phyloP scores from a whole-genome alignment of 805 yeast genomes.

The Yarrowia sp. region DNA sequence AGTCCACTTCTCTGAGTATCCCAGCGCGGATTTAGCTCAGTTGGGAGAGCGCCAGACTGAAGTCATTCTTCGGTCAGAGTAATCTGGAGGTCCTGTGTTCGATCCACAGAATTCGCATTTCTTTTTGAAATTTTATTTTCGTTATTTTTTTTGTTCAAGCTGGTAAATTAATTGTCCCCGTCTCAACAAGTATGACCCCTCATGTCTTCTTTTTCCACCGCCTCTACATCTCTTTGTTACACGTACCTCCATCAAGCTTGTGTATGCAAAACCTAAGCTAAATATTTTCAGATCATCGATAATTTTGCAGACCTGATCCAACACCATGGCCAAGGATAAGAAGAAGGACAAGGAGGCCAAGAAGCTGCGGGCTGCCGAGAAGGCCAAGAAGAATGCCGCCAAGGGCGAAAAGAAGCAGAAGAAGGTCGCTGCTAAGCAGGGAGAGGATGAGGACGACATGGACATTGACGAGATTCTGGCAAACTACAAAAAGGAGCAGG shows the following conservation, averaged over 20 bases:
- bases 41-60: constrained; percentile 54
- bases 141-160: too few species aligned
- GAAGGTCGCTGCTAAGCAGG: constrained; percentile 74
- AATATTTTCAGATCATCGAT: too few species aligned
- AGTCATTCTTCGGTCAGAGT: constrained; percentile 40
- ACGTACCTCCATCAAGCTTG: too few species aligned
- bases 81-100: constrained; percentile 85
- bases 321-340: constrained; percentile 63
- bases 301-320: not conserved
- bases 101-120: constrained; percentile 64
- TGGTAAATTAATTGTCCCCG: too few species aligned
- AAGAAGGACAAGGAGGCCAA: constrained; percentile 90
- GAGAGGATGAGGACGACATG: constrained; percentile 82
- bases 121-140: not conserved
- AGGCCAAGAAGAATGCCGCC: constrained; percentile 73
- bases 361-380: constrained; percentile 85
- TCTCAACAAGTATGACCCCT: too few species aligned
- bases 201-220: too few species aligned
- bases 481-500: constrained; percentile 81
- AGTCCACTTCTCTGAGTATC: not conserved
- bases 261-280: too few species aligned
- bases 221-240: too few species aligned
- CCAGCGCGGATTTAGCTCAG: constrained; percentile 48
- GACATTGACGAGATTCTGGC: constrained; percentile 85
- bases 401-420: constrained; percentile 80